These are phyloP conservation scores for Harringtonia lauricola DNA, from an alignment of 2,329 filamentous ascomycete species.

Conservation along the genomic window DNA sequence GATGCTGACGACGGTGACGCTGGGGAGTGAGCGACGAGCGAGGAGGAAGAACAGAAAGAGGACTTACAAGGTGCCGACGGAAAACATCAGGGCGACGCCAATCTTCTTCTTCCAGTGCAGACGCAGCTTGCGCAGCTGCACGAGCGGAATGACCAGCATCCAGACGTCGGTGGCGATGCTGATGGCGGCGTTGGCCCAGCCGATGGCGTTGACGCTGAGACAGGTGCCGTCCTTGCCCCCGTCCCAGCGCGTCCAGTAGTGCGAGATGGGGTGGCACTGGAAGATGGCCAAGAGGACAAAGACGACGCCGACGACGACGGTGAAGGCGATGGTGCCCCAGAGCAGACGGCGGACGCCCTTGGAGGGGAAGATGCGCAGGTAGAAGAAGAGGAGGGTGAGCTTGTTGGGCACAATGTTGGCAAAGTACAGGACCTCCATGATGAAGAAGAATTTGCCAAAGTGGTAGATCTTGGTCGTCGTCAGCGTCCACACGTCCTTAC, in stretches of 20 bases:
- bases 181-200: slow-evolving; percentile 39
- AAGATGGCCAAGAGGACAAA: slow-evolving; percentile 34
- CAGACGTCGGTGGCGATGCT: slow-evolving; percentile 40
- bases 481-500: slow-evolving; percentile 40
- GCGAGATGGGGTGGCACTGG: slow-evolving; percentile 38
- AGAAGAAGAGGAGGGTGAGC: slow-evolving; percentile 41
- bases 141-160: slow-evolving; percentile 40
- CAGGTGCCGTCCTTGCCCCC: slow-evolving; percentile 34
- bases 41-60: not conserved
- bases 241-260: slow-evolving; percentile 44
- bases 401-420: slow-evolving; percentile 33
- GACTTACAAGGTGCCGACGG: slow-evolving; percentile 27
- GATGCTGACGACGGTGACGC: slow-evolving; percentile 22
- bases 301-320: slow-evolving; percentile 24
- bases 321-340: slow-evolving; percentile 29
- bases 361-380: slow-evolving; percentile 40
- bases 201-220: slow-evolving; percentile 34
- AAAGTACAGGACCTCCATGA: slow-evolving; percentile 33
- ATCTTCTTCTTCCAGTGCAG: slow-evolving; percentile 37
- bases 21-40: not conserved
- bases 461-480: slow-evolving; percentile 26
- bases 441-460: slow-evolving; percentile 32
- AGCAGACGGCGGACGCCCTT: slow-evolving; percentile 26
- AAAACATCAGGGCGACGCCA: slow-evolving; percentile 33
- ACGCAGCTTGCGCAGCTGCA: slow-evolving; percentile 26